A percentile compares a stretch with the other conserved stretches of the same genome.
Evolutionary conservation across 805 yeast genomes (phyloP).

Genomic region (Diddensiella caesifluorescens): DNA sequence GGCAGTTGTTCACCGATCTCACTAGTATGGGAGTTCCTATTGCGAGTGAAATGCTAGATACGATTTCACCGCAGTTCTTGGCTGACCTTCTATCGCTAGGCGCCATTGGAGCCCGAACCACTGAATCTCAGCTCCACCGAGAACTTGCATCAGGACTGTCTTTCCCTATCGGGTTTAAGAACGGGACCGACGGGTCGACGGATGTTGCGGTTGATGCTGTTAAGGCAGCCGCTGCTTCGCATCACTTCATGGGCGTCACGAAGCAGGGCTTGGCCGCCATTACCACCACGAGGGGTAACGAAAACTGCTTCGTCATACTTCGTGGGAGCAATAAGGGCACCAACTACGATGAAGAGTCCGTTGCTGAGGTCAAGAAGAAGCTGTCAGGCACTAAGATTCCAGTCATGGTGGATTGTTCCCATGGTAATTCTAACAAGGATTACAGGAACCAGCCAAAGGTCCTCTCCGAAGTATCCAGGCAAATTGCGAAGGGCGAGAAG

Average conservation of each 20-base stretch:
- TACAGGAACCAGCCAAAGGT: constrained; percentile 94
- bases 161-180: constrained; percentile 98
- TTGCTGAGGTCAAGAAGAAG: constrained; percentile 64
- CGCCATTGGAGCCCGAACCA: constrained; percentile 98
- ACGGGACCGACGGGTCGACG: constrained; percentile 95
- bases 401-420: constrained; percentile 96
- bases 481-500: constrained; percentile 74
- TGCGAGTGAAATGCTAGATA: constrained; percentile 97
- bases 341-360: constrained; percentile 80
- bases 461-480: constrained; percentile 74
- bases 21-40: constrained; percentile 81
- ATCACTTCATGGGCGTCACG: constrained; percentile 96
- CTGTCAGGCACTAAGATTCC: constrained; percentile 44
- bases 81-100: constrained; percentile 89
- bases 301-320: constrained; percentile 86
- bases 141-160: constrained; percentile 95
- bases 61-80: constrained; percentile 93
- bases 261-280: constrained; percentile 97
- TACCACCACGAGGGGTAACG: constrained; percentile 92
- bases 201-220: constrained; percentile 93
- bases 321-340: constrained; percentile 96
- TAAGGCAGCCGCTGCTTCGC: constrained; percentile 84
- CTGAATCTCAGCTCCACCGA: constrained; percentile 96
- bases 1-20: constrained; percentile 77
- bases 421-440: constrained; percentile 93